Evolutionary conservation across 768 basidiomycete species (phyloP), one percentile per base, ranked within the genome.

Genomic region (Trametes meyenii): DNA sequence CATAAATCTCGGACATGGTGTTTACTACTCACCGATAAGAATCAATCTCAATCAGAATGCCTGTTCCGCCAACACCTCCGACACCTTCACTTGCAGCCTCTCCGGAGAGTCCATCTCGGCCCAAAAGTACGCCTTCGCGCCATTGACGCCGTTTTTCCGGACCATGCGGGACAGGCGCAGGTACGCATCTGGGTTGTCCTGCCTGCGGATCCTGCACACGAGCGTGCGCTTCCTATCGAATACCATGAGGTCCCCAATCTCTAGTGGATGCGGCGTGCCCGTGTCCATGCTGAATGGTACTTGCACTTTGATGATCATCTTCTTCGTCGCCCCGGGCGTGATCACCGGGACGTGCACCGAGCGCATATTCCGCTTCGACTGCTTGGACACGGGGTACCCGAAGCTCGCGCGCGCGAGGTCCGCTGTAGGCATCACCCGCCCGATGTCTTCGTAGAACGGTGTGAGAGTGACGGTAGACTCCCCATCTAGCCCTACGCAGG

Each of bases 211-310:
- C 2, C 69, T 64, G 63, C 85, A 85, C 5, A 80, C 74, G 39
- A 87, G 80, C 56, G 85, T 78, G 10, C 81, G 74, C 65, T 81
- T 85, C 70, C 81, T 81, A 50, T 77, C 81, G 64, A 85, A 87
- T 26, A 86, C 75, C 36, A 79, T 65, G 21, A 83, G 60, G 56
- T 72, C 61, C 2, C 63, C 63, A 1, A 7, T 24, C 21, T 51
- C 58, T 16, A 68, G 76, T 59, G 59, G 7, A 0, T 14, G 1
- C 58, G 52, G 40, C 57, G 61, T 48, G 21, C 38, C 44, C 14
- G 49, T 55, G 3, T 17, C 23, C 16, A 36, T 21, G 19, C 52
- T 48, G 40, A 71, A 72, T 0, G 83, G 80, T 0, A 83, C 72
- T 64, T 87, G 85, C 0, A 85, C 74, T 70, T 87, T 87, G 73